phyloP scores from a whole-genome alignment of 805 yeast species.

The Metschnikowia lunata region DNA sequence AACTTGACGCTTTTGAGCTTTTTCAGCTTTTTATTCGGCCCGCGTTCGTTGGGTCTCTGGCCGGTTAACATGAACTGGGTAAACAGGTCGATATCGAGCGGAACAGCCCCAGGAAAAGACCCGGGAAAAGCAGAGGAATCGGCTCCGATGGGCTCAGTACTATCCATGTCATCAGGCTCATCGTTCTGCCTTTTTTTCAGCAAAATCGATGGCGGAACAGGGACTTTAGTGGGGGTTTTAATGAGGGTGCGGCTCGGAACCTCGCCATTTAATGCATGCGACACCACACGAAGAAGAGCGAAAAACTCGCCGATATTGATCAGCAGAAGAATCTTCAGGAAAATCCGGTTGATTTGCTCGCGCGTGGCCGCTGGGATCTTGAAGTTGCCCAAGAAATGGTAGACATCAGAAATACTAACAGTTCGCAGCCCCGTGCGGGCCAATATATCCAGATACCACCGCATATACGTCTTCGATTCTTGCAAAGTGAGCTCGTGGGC shows the following conservation, averaged over 20 bases:
- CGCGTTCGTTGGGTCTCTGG: constrained; percentile 51
- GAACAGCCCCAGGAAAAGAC: constrained; percentile 17
- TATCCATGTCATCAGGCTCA: constrained; percentile 21
- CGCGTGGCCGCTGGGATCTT: constrained; percentile 51
- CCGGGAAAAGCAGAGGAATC: constrained; percentile 1
- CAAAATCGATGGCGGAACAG: constrained; percentile 76
- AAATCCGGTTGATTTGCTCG: constrained; percentile 48
- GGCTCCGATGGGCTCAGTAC: constrained; percentile 3
- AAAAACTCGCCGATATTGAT: constrained; percentile 88
- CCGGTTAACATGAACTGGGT: constrained; percentile 83
- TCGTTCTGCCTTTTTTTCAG: constrained; percentile 53
- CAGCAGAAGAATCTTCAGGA: constrained; percentile 47
- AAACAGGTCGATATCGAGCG: constrained; percentile 79
- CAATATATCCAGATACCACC: constrained; percentile 89
- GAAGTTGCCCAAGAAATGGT: constrained; percentile 73
- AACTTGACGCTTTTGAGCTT: constrained; percentile 63
- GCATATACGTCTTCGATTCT: constrained; percentile 78
- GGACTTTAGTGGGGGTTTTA: constrained; percentile 56
- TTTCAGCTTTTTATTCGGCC: constrained; percentile 38
- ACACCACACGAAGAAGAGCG: constrained; percentile 73
- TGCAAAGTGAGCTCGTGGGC: constrained; percentile 66
- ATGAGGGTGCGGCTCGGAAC: constrained; percentile 55
- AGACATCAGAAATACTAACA: constrained; percentile 72
- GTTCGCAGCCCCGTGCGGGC: constrained; percentile 64
- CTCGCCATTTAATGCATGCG: constrained; percentile 59